Evolutionary conservation across 768 basidiomycete genomes (phyloP).

Genomic region (Russula brevipes): DNA sequence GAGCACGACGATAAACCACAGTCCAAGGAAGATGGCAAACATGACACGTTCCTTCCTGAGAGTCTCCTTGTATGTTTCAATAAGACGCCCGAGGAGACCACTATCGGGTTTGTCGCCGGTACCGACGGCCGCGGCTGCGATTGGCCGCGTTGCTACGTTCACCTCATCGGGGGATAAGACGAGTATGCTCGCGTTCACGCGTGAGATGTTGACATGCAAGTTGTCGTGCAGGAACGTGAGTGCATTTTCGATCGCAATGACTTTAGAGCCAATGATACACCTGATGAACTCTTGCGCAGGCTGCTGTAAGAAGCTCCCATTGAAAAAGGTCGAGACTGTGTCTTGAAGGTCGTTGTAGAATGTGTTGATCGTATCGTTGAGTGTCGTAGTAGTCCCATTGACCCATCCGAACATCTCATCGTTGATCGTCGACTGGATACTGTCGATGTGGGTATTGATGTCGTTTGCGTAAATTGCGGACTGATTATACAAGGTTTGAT

Average conservation of each 20-base stretch:
- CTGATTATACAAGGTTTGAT: slow-evolving; percentile 77
- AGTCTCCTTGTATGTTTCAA: slow-evolving; percentile 64
- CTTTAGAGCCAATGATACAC: slow-evolving; percentile 90
- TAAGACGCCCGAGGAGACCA: slow-evolving; percentile 66
- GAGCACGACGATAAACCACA: slow-evolving; percentile 81
- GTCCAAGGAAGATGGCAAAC: slow-evolving; percentile 73
- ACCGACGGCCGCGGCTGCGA: slow-evolving; percentile 77
- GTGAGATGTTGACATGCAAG: slow-evolving; percentile 73
- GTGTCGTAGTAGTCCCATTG: slow-evolving; percentile 77
- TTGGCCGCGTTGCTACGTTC: slow-evolving; percentile 71
- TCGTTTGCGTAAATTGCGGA: slow-evolving; percentile 71
- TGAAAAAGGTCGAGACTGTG: slow-evolving; percentile 72
- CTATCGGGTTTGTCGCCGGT: slow-evolving; percentile 42
- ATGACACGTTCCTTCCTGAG: slow-evolving; percentile 79
- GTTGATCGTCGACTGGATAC: slow-evolving; percentile 73
- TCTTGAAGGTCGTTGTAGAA: slow-evolving; percentile 86
- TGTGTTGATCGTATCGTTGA: slow-evolving; percentile 79
- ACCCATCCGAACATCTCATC: slow-evolving; percentile 93
- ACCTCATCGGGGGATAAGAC: slow-evolving; percentile 68
- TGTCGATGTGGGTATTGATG: slow-evolving; percentile 69
- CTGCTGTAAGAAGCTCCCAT: slow-evolving; percentile 72
- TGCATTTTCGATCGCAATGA: slow-evolving; percentile 78
- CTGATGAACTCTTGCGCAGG: slow-evolving; percentile 83
- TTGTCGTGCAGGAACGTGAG: slow-evolving; percentile 90
- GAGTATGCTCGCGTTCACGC: slow-evolving; percentile 68